Evolutionary conservation across 108 stramenopile species (phyloP).

Genomic region (Pseudonitzschia multiseries): DNA sequence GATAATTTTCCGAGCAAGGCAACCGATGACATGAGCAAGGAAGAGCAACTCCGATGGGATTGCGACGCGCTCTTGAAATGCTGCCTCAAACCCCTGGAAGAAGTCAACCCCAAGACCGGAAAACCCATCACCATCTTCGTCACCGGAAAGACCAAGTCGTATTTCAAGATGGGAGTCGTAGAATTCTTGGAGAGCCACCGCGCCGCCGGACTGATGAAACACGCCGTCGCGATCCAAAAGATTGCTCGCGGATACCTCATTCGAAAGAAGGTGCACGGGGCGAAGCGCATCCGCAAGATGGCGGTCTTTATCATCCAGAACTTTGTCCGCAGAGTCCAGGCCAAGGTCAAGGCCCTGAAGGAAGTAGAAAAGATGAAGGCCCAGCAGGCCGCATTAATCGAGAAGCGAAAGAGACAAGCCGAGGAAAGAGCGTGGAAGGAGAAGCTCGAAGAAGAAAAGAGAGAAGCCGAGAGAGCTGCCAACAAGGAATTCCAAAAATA

Average conservation of each 20-base stretch:
- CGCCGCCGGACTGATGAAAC: constrained; percentile 55
- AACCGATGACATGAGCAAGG: constrained; percentile 29
- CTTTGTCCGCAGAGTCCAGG: constrained; percentile 38
- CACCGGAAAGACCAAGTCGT: constrained; percentile 76
- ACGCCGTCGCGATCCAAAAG: constrained; percentile 48
- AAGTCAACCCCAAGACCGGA: constrained; percentile 51
- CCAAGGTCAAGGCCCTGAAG: constrained; percentile 39
- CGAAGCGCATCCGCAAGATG: constrained; percentile 30
- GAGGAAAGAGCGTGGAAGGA: constrained; percentile 37
- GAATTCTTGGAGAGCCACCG: constrained; percentile 73
- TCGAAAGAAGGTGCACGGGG: constrained; percentile 28
- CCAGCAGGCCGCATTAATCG: constrained; percentile 22
- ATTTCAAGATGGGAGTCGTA: constrained; percentile 84
- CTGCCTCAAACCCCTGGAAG: constrained; percentile 28
- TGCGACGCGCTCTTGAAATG: constrained; percentile 46
- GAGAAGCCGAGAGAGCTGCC: constrained; percentile 34
- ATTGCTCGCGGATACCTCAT: constrained; percentile 42
- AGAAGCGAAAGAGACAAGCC: constrained; percentile 29
- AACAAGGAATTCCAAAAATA: constrained; percentile 50
- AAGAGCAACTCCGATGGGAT: constrained; percentile 32
- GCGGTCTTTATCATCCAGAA: constrained; percentile 57
- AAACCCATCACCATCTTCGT: constrained; percentile 55
- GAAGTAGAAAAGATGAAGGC: constrained; percentile 28
- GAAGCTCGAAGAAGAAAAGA: constrained; percentile 31
- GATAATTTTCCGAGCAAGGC: constrained; percentile 35